Evolutionary conservation across 192 early-diverging fungal species (phyloP), one percentile per base, ranked within the genome.

Genomic region (Geranomyces michiganensis): DNA sequence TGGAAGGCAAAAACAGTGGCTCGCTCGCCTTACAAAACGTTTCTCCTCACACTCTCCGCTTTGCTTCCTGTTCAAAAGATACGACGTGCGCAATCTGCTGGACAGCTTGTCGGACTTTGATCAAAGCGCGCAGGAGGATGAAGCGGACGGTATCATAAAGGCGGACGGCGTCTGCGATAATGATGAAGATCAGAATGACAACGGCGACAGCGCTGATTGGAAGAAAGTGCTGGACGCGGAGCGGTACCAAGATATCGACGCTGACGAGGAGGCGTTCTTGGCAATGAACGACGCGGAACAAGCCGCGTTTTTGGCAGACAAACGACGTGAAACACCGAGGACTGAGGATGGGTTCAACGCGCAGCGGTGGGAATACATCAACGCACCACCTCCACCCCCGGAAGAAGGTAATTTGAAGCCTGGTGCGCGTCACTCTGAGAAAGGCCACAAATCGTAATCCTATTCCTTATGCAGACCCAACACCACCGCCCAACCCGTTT

Each of bases 21-120:
- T 26, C 27, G 4, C 58, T 27, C 22, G 17, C 7, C 30, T 7
- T 17, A 7, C 58, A 17, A 60, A 12, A n/a, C 24, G 24, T 56
- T 10, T 24, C 55, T 56, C 10, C 27, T 29, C 27, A 8, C 22
- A 60, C 31, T 32, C 9, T 24, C 55, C 55, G 14, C 55, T 56
- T 56, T 21, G 46, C 14, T 31, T 56, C 29, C 8, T 45, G 31
- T 22, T 29, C 24, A 56, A n/a, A 58, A 90, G 89, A 78, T 90
- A 84, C 59, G 89, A 90, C 70, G 82, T 77, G 21, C 71, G 89
- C 41, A 88, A 90, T 51, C 49, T 90, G 5, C 68, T 89, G 22
- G 82, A 88, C 53, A 79, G 84, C 30, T 67, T 55, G 24, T 67
- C 44, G 13, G 41, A 36, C 41, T 64, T 64, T 36, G 62, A 64